A percentile compares a stretch with the other conserved stretches of the same genome.
phyloP scores from a whole-genome alignment of 2,329 filamentous ascomycete species.

The Arthrobotrys conoides region DNA sequence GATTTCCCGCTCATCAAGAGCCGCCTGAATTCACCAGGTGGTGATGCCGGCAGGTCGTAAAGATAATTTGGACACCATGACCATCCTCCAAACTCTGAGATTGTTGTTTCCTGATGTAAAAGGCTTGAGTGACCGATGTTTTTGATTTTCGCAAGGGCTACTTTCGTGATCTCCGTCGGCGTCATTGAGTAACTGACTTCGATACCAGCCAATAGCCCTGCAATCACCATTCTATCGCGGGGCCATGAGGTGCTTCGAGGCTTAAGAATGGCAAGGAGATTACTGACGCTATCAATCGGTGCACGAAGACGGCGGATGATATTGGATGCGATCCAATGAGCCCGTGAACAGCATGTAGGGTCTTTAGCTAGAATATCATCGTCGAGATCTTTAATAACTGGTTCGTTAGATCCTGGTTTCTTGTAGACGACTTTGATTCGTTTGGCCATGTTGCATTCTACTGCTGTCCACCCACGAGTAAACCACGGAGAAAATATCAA shows the following conservation, averaged over 20 bases:
- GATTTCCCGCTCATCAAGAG: background rate
- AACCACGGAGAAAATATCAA: conserved; percentile 64
- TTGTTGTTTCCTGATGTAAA: conserved; percentile 27
- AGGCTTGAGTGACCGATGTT: conserved; percentile 28
- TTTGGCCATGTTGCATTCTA: conserved; percentile 62
- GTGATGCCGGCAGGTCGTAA: conserved; percentile 36
- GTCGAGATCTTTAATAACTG: conserved; percentile 57
- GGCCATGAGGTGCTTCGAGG: conserved; percentile 63
- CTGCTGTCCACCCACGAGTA: conserved; percentile 64
- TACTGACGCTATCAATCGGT: conserved; percentile 52
- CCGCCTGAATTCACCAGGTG: conserved; percentile 19
- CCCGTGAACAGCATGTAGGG: conserved; percentile 32
- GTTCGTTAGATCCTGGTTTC: conserved; percentile 6
- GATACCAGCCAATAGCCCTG: conserved; percentile 62
- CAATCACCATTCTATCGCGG: conserved; percentile 62
- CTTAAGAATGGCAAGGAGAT: conserved; percentile 62
- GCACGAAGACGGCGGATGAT: conserved; percentile 41
- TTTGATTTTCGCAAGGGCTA: conserved; percentile 13
- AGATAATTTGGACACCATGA: conserved; percentile 48
- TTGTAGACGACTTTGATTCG: conserved; percentile 61
- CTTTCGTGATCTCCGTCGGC: conserved; percentile 21
- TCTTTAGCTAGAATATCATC: conserved; percentile 51
- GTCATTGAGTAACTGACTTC: conserved; percentile 31
- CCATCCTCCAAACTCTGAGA: conserved; percentile 34
- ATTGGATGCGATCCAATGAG: conserved; percentile 50